Conservation (phyloP, 73 alveolate species). For the Paramecium sexaurelia region DNA sequence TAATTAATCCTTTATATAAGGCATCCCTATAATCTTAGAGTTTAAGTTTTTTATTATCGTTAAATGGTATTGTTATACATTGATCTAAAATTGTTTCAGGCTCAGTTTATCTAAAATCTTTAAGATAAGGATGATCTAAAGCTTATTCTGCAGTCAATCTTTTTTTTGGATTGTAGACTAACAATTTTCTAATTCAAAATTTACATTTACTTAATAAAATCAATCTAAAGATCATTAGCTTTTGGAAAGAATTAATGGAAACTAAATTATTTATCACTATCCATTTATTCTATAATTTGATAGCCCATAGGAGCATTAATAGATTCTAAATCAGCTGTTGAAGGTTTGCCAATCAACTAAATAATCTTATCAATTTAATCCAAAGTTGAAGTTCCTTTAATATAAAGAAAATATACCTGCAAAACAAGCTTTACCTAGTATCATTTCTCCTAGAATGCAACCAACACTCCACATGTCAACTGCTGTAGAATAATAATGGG, state of each 20-base stretch:
- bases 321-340: not conserved
- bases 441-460: slow-evolving; percentile 85
- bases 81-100: not conserved
- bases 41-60: slow-evolving; percentile 28
- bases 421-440: slow-evolving; percentile 78
- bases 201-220: not conserved
- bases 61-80: not conserved
- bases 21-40: slow-evolving; percentile 37
- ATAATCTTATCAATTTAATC: slow-evolving; percentile 77
- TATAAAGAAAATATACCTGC: slow-evolving; percentile 69
- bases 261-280: not conserved
- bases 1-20: not conserved
- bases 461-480: slow-evolving; percentile 93
- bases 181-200: not conserved
- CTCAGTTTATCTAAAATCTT: slow-evolving; percentile 6
- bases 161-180: slow-evolving; percentile 39
- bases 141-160: slow-evolving; percentile 50
- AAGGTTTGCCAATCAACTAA: slow-evolving; percentile 82
- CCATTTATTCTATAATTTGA: not conserved
- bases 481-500: slow-evolving; percentile 73
- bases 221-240: not conserved
- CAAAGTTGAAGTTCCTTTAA: slow-evolving; percentile 61
- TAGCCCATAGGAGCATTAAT: slow-evolving; percentile 38
- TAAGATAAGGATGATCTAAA: slow-evolving; percentile 31
- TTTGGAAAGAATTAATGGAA: not conserved